Percentiles rank a stretch among this genome's conserved stretches.
Conservation (phyloP, 2,329 filamentous ascomycete species). For the Cercospora beticola region DNA sequence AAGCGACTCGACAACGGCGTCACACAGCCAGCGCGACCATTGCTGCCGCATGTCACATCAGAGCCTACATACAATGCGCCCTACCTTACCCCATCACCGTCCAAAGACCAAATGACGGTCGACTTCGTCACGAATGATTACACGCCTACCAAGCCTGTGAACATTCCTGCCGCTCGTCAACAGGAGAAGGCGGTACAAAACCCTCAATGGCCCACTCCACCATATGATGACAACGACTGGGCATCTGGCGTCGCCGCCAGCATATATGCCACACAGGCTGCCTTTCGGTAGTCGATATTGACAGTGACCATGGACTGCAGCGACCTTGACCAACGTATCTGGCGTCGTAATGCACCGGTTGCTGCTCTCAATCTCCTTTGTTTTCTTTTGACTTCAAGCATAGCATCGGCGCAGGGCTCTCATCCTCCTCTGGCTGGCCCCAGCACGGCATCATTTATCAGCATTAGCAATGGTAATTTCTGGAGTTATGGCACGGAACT, state of each 20-base stretch:
- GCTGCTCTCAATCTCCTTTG: constrained; percentile 22
- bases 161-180: constrained; percentile 61
- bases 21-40: constrained; percentile 43
- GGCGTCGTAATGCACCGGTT: not conserved
- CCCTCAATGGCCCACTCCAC: constrained; percentile 90
- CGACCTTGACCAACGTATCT: constrained; percentile 6
- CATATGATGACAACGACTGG: constrained; percentile 93
- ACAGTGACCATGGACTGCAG: constrained; percentile 8
- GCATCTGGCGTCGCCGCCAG: constrained; percentile 77
- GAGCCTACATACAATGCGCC: constrained; percentile 55
- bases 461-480: constrained; percentile 7
- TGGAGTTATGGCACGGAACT: constrained; percentile 4
- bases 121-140: constrained; percentile 68
- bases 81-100: constrained; percentile 72
- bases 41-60: constrained; percentile 62
- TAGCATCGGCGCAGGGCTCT: constrained; percentile 18
- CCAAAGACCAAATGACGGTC: constrained; percentile 76
- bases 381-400: constrained; percentile 18
- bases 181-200: constrained; percentile 51
- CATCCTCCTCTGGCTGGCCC: constrained; percentile 21
- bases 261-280: constrained; percentile 70
- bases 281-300: constrained; percentile 32
- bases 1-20: constrained; percentile 62
- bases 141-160: constrained; percentile 67
- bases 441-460: constrained; percentile 16